phyloP scores from a whole-genome alignment of 495 filamentous ascomycete species.

The Halenospora varia region DNA sequence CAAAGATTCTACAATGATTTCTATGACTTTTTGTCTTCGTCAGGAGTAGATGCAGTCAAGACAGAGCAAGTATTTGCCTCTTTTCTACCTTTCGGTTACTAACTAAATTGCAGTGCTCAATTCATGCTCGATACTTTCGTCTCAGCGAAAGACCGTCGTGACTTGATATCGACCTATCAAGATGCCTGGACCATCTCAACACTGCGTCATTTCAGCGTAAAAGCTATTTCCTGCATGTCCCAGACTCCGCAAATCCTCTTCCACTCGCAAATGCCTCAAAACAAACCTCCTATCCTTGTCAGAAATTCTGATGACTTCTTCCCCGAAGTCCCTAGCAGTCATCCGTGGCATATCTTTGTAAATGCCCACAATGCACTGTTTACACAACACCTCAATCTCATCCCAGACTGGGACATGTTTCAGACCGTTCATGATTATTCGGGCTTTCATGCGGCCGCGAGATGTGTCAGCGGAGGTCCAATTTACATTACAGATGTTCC shows the following conservation, averaged over 20 bases:
- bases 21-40: constrained; percentile 67
- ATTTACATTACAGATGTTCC: constrained; percentile 92
- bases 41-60: constrained; percentile 80
- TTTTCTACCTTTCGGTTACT: background rate
- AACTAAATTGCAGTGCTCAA: constrained; percentile 49
- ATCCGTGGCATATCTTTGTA: constrained; percentile 91
- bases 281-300: constrained; percentile 62
- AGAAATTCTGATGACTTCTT: constrained; percentile 96
- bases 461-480: constrained; percentile 86
- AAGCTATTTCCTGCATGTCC: constrained; percentile 90
- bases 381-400: constrained; percentile 52
- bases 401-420: constrained; percentile 99
- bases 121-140: constrained; percentile 76
- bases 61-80: constrained; percentile 35
- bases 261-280: constrained; percentile 71
- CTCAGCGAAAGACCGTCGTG: constrained; percentile 59
- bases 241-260: constrained; percentile 80
- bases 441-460: constrained; percentile 80
- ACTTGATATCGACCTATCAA: constrained; percentile 70
- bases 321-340: constrained; percentile 68
- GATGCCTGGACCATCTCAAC: constrained; percentile 81
- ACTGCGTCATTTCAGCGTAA: constrained; percentile 70
- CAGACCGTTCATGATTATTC: constrained; percentile 78
- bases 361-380: constrained; percentile 91
- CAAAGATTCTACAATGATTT: constrained; percentile 83